Evolutionary conservation across 140 eudicot genomes (phyloP).

Genomic region (Bidens hawaiensis): DNA sequence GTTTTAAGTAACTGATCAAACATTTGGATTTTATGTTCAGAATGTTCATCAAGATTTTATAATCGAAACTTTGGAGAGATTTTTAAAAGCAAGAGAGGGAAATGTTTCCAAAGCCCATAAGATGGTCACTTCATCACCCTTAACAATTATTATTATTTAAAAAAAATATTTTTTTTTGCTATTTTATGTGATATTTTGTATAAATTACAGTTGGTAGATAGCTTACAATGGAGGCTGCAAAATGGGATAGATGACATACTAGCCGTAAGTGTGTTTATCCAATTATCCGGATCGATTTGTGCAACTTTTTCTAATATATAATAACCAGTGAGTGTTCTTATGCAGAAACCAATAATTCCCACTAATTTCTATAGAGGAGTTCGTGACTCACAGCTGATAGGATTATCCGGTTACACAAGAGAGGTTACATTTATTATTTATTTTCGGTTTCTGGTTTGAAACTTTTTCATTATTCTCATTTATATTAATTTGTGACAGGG

Average conservation of each 20-base stretch:
- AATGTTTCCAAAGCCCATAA: too few species aligned
- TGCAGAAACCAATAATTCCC: constrained; percentile 76
- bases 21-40: not conserved
- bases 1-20: not conserved
- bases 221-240: not conserved
- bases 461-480: not conserved
- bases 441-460: not conserved
- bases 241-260: constrained; percentile 25
- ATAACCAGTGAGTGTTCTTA: not conserved
- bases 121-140: too few species aligned
- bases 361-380: constrained; percentile 60
- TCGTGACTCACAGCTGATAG: constrained; percentile 77
- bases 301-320: too few species aligned
- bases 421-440: constrained; percentile 39
- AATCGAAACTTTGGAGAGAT: too few species aligned
- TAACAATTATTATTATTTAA: too few species aligned
- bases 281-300: too few species aligned
- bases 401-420: constrained; percentile 68
- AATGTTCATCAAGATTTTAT: too few species aligned
- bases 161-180: not conserved
- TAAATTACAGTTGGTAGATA: not conserved
- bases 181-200: too few species aligned
- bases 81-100: too few species aligned
- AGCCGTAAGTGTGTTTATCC: constrained; percentile 43
- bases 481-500: constrained; percentile 36